These are phyloP conservation scores for Austropuccinia psidii DNA, from an alignment of 1,284 basidiomycete genomes.

Conservation along the genomic window DNA sequence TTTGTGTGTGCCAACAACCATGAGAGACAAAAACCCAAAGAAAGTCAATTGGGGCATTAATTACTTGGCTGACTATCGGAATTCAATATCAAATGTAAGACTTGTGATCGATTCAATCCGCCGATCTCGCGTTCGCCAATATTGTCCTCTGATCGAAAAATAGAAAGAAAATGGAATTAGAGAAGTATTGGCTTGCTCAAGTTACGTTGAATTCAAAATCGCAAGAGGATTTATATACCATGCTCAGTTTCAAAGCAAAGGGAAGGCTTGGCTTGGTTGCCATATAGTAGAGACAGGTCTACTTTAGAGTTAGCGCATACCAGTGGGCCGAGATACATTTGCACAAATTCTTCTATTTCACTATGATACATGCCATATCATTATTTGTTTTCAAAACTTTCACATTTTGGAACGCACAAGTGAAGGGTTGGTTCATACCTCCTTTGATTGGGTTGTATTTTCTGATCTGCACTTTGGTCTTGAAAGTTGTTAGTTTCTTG, in stretches of 20 bases:
- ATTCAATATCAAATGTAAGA: background rate
- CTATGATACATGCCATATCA: background rate
- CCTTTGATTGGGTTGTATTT: too few relatives aligned
- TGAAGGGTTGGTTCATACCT: too few relatives aligned
- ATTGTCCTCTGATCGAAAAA: background rate
- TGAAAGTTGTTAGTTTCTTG: too few relatives aligned
- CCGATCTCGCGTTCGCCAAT: background rate
- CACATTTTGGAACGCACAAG: too few relatives aligned
- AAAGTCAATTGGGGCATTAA: too few relatives aligned
- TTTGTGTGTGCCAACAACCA: too few relatives aligned
- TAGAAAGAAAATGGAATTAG: background rate
- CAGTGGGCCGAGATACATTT: constrained; percentile 8
- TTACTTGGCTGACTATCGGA: too few relatives aligned
- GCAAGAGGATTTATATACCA: background rate
- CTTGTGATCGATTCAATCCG: background rate
- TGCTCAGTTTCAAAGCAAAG: background rate
- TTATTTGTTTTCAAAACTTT: too few relatives aligned
- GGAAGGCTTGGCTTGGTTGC: background rate
- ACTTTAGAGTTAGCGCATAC: constrained; percentile 25
- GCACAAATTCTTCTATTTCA: constrained; percentile 21
- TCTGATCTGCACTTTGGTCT: too few relatives aligned
- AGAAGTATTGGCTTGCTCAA: background rate
- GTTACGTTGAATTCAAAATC: too few relatives aligned
- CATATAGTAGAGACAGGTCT: constrained; percentile 9
- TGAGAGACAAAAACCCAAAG: too few relatives aligned